Percentiles rank a stretch among this genome's conserved stretches.
Evolutionary conservation across 768 basidiomycete species (phyloP).

Genomic region (Suillus lakei): DNA sequence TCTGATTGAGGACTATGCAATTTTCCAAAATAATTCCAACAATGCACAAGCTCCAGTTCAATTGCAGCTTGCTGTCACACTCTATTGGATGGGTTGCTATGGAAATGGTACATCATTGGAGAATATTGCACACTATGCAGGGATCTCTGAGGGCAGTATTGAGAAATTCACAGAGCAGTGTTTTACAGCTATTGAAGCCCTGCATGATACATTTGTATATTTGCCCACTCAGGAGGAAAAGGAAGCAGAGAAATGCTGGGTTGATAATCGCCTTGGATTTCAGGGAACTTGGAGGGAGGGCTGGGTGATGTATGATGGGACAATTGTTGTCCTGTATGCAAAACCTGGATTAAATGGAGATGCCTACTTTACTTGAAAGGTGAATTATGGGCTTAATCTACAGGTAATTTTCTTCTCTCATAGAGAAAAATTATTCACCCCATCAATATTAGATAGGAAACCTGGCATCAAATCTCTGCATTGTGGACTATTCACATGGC

Average conservation of each 20-base stretch:
- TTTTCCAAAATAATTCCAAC: too few relatives aligned
- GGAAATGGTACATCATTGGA: too few relatives aligned
- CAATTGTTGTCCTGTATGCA: constrained; percentile 33
- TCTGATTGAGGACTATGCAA: too few relatives aligned
- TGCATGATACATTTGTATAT: too few relatives aligned
- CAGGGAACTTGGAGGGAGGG: constrained; percentile 39
- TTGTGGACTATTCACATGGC: constrained; percentile 40
- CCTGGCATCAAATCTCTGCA: constrained; percentile 8
- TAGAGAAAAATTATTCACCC: background rate
- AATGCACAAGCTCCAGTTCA: too few relatives aligned
- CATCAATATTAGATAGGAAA: background rate
- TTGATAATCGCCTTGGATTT: constrained; percentile 38
- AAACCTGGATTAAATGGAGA: constrained; percentile 37
- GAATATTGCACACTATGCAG: too few relatives aligned
- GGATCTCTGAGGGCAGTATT: too few relatives aligned
- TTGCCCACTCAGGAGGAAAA: too few relatives aligned
- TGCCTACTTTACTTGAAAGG: constrained; percentile 40
- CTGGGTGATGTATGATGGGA: constrained; percentile 43
- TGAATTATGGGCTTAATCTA: constrained; percentile 40
- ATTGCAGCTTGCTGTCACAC: too few relatives aligned
- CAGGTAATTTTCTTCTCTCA: constrained; percentile 19
- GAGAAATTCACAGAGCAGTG: too few relatives aligned
- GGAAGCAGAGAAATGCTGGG: constrained; percentile 41
- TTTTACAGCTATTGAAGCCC: too few relatives aligned
- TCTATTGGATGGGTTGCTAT: too few relatives aligned